Base-by-base conservation (phyloP, 306 rosid genomes). In the Cicer judaicum region DNA sequence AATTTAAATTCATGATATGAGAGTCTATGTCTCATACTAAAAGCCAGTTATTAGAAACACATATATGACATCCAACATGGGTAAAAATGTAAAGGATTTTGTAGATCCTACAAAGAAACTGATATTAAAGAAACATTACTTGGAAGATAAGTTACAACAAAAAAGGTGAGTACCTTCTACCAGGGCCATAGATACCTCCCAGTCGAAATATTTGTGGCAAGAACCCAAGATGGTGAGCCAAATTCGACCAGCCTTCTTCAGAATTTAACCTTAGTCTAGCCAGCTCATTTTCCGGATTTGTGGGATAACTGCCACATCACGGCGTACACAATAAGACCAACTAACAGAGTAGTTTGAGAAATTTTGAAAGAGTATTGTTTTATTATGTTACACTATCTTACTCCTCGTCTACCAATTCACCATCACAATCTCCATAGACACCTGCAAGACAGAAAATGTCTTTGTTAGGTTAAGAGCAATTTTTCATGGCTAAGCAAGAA, bases 151-250 rank as follows among this genome's bases (percentile, higher is more conserved):
- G 55, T 64, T 57, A 48, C 49, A 54, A 16, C 13, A 10, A 69
- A 68, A 53, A 64, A 67, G 34, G 63, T 53, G 43, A 64, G 52
- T 82, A 94, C 97, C 98, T 94, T 91, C 98, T 91, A 69, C 95
- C 88, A 34, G 93, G 97, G 80, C 98, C 97, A 79, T 94, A 94
- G 89, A 94, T 88, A 67, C 97, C 98, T 86, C 95, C 98, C 15
- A 94, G 88, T 80, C 98, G 91, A 82, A 90, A 84, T 39, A 88
- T 54, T 77, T 80, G 70, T 1, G 91, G 75, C 1, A 91, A 82
- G 68, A 89, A 4, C 49, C 88, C 87, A 9, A 91, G 81, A 68
- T 57, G 40, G 69, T 50, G 75, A 46, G 90, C 90, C 56, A 94
- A 83, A 68, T 72, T 67, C 66, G 88, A 84, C 97, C 97, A 94